Evolutionary conservation across 2,329 filamentous ascomycete genomes (phyloP).

Genomic region (Alternaria consortialis): DNA sequence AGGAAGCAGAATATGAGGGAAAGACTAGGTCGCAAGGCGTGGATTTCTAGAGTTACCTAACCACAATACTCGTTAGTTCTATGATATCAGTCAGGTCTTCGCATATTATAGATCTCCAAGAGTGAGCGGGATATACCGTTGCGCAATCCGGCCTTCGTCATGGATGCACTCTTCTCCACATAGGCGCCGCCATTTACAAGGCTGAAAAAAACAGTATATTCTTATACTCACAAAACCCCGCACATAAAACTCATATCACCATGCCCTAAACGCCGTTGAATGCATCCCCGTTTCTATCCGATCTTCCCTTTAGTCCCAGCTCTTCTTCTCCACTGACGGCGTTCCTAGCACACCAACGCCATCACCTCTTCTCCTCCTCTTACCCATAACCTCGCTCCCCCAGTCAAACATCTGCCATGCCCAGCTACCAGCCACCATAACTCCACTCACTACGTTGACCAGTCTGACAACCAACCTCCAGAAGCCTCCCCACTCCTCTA

Average conservation of each 20-base stretch:
- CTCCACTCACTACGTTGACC: slow-evolving; percentile 89
- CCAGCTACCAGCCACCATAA: slow-evolving; percentile 94
- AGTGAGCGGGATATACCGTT: neutral
- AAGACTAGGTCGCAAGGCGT: neutral
- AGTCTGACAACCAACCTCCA: slow-evolving; percentile 80
- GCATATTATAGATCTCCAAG: neutral
- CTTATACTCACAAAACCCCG: slow-evolving; percentile 1
- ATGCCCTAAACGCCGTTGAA: slow-evolving; percentile 1
- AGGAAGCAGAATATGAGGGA: neutral
- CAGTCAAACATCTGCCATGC: slow-evolving; percentile 85
- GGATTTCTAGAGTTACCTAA: neutral
- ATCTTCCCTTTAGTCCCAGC: slow-evolving; percentile 20
- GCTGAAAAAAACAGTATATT: neutral
- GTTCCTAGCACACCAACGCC: slow-evolving; percentile 60
- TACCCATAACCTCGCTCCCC: slow-evolving; percentile 62
- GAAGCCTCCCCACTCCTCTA: slow-evolving; percentile 80
- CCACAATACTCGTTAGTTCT: neutral
- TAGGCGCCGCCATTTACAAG: neutral
- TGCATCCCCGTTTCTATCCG: neutral
- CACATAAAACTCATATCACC: neutral
- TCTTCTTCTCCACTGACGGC: slow-evolving; percentile 25
- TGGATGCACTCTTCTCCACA: neutral
- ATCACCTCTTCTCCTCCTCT: slow-evolving; percentile 49
- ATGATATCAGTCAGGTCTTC: neutral
- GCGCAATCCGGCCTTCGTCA: neutral